Conservation (phyloP, 164 flowering plant species). For the Stephania yunnanensis region DNA sequence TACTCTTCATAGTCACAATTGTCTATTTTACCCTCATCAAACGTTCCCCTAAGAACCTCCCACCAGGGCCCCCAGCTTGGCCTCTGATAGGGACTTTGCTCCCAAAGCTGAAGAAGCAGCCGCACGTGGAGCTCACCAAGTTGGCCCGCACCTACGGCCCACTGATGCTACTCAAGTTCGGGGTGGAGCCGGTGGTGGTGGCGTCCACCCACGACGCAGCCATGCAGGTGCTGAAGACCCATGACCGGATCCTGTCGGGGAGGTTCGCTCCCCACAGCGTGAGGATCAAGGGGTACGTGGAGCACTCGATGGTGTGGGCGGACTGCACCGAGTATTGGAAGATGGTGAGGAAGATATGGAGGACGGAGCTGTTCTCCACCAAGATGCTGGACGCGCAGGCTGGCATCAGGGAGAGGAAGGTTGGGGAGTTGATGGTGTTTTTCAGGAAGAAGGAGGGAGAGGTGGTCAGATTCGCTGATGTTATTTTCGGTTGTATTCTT, state of each 20-base stretch:
- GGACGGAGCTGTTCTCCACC: conserved; percentile 26
- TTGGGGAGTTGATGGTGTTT: conserved; percentile 22
- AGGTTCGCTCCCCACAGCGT: conserved; percentile 16
- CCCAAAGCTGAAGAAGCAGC: conserved; percentile 12
- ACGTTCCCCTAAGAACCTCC: conserved; percentile 12
- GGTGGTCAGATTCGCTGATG: conserved; percentile 21
- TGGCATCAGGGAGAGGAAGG: conserved; percentile 25
- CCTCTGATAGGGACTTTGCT: conserved; percentile 35
- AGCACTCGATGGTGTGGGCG: conserved; percentile 21
- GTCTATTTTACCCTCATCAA: neutral
- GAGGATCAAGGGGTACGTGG: neutral
- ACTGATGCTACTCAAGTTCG: conserved; percentile 28
- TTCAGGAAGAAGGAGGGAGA: conserved; percentile 20
- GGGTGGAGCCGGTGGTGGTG: conserved; percentile 22
- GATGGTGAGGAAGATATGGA: conserved; percentile 23
- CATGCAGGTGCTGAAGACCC: conserved; percentile 27
- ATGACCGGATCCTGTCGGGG: conserved; percentile 20
- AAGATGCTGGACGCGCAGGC: conserved; percentile 24
- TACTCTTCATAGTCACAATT: neutral
- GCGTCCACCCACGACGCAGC: conserved; percentile 27
- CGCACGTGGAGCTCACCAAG: conserved; percentile 20
- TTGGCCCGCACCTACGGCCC: conserved; percentile 29
- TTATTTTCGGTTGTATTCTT: conserved; percentile 17
- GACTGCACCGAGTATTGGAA: conserved; percentile 36
- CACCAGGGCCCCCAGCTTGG: conserved; percentile 47